phyloP scores from a whole-genome alignment of 305 asterid genomes.

The Ilex paraguariensis region DNA sequence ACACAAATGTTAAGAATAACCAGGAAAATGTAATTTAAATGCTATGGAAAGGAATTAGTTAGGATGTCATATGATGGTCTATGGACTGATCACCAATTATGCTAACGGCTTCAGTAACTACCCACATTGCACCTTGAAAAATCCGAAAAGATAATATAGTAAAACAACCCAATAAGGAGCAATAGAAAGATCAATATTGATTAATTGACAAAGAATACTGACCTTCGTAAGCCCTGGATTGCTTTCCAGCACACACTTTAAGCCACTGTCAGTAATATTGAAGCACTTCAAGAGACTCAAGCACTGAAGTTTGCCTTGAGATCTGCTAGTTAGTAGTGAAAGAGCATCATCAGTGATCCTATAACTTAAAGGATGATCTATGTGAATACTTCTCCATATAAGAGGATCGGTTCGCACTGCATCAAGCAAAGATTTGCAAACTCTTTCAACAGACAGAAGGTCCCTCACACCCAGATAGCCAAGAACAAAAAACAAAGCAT shows the following conservation, averaged over 20 bases:
- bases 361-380: neutral
- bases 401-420: neutral
- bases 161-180: neutral
- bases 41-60: too few relatives aligned
- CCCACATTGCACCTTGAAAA: neutral
- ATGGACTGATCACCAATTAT: too few relatives aligned
- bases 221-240: slow-evolving; percentile 5
- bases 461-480: slow-evolving; percentile 1
- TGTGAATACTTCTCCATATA: neutral
- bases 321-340: neutral
- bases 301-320: slow-evolving; percentile 2
- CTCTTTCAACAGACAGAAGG: neutral
- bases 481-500: slow-evolving; percentile 1
- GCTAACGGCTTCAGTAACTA: neutral
- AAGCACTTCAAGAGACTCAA: neutral
- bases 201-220: neutral
- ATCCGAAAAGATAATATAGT: too few relatives aligned
- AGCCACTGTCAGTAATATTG: neutral
- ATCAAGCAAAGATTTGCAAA: neutral
- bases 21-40: too few relatives aligned
- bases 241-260: slow-evolving; percentile 1
- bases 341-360: slow-evolving; percentile 5
- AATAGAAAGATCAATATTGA: neutral
- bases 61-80: too few relatives aligned
- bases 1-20: too few relatives aligned